These are phyloP conservation scores for Phytophthora constricta DNA, from an alignment of 352 stramenopile genomes.

Conservation along the genomic window DNA sequence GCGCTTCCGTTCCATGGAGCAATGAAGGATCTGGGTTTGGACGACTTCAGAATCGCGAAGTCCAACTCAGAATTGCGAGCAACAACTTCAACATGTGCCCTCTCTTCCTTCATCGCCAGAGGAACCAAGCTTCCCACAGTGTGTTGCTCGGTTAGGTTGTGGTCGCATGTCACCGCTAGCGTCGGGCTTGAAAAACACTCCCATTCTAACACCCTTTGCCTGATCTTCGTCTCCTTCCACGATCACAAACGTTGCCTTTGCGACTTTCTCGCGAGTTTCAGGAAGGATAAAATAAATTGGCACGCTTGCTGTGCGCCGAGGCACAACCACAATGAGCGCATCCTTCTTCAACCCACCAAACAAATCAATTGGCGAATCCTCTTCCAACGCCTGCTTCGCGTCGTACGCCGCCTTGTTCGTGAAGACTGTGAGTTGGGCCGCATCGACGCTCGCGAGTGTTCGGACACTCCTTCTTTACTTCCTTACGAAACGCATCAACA, in stretches of 20 bases:
- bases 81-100: conserved; percentile 20
- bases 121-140: conserved; percentile 27
- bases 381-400: neutral
- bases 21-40: conserved; percentile 7
- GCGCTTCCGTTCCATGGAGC: too few relatives aligned
- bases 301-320: neutral
- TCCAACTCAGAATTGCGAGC: conserved; percentile 11
- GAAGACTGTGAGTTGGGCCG: too few relatives aligned
- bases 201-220: conserved; percentile 1
- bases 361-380: neutral
- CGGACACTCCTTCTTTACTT: too few relatives aligned
- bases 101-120: conserved; percentile 29
- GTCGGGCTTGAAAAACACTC: conserved; percentile 15
- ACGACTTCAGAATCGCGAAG: conserved; percentile 13
- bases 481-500: too few relatives aligned
- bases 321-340: conserved; percentile 2
- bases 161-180: too few relatives aligned
- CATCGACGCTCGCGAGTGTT: too few relatives aligned
- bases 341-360: neutral
- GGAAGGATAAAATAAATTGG: conserved; percentile 11
- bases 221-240: conserved; percentile 1
- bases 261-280: conserved; percentile 4
- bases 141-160: conserved; percentile 24
- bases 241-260: conserved; percentile 9
- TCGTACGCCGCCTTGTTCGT: too few relatives aligned